Percentiles rank a stretch among this genome's conserved stretches.
Evolutionary conservation across 208 protist genomes (phyloP).

Genomic region (Trypanosoma scelopori): DNA sequence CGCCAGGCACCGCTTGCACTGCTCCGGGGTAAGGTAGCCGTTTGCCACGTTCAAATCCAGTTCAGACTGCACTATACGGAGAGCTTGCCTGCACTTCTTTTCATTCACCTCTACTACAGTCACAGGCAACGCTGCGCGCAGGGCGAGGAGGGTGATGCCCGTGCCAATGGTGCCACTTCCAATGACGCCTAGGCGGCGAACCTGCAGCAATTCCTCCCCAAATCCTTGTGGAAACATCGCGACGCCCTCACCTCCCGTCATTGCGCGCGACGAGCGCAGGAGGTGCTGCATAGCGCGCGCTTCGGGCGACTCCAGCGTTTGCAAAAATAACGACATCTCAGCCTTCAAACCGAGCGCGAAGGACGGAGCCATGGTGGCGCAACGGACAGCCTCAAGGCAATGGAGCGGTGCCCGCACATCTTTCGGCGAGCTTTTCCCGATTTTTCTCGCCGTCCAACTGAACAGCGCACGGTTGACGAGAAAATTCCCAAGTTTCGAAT

Average conservation of each 20-base stretch:
- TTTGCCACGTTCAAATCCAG: slow-evolving; percentile 36
- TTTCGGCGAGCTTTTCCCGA: slow-evolving; percentile 41
- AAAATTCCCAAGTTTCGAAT: slow-evolving; percentile 15
- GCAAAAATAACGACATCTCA: slow-evolving; percentile 56
- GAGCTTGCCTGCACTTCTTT: slow-evolving; percentile 19
- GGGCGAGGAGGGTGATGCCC: slow-evolving; percentile 69
- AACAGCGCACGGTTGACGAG: slow-evolving; percentile 39
- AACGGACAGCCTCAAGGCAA: slow-evolving; percentile 45
- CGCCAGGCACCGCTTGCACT: slow-evolving; percentile 29
- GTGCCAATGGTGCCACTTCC: slow-evolving; percentile 82
- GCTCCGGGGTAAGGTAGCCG: slow-evolving; percentile 28
- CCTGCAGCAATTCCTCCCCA: neutral
- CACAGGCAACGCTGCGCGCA: slow-evolving; percentile 54
- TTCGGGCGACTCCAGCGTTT: slow-evolving; percentile 36
- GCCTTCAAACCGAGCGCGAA: slow-evolving; percentile 38
- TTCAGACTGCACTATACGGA: slow-evolving; percentile 27
- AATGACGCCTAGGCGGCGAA: slow-evolving; percentile 64
- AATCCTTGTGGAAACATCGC: slow-evolving; percentile 4
- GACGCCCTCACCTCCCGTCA: slow-evolving; percentile 16
- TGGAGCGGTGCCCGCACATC: slow-evolving; percentile 41
- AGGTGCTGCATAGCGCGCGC: slow-evolving; percentile 72
- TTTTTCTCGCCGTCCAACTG: slow-evolving; percentile 40
- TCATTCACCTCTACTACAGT: slow-evolving; percentile 73
- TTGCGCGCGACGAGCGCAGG: slow-evolving; percentile 48
- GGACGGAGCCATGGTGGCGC: slow-evolving; percentile 25